phyloP scores from a whole-genome alignment of 2,329 filamentous ascomycete species.

The Microdochium bolleyi region DNA sequence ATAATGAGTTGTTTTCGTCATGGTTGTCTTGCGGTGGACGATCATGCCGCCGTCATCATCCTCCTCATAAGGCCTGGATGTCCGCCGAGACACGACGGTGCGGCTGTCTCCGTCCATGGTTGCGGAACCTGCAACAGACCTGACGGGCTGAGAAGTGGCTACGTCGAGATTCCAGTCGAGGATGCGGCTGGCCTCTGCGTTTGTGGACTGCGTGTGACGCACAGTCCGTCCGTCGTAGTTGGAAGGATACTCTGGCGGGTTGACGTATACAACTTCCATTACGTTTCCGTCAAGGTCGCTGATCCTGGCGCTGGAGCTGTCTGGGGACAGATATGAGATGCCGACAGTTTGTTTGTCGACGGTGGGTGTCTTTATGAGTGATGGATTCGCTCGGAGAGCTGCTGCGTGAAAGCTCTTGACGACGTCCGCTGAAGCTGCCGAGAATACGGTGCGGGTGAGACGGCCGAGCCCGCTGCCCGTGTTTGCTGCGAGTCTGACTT shows the following conservation, averaged over 20 bases:
- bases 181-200: conserved; percentile 33
- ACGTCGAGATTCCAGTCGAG: conserved; percentile 42
- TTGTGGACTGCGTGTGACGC: conserved; percentile 25
- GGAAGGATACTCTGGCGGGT: conserved; percentile 24
- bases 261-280: conserved; percentile 65
- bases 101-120: conserved; percentile 7
- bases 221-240: conserved; percentile 24
- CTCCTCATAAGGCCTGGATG: neutral
- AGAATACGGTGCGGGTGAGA: conserved; percentile 52
- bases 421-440: conserved; percentile 54
- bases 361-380: conserved; percentile 30
- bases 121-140: conserved; percentile 11
- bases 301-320: conserved; percentile 42
- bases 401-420: conserved; percentile 66
- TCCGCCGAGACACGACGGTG: conserved; percentile 6
- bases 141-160: conserved; percentile 17
- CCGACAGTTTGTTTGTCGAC: conserved; percentile 5
- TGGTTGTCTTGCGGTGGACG: conserved; percentile 25
- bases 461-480: conserved; percentile 29
- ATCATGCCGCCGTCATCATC: conserved; percentile 15
- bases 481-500: conserved; percentile 31
- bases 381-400: conserved; percentile 53
- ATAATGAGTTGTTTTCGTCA: conserved; percentile 16
- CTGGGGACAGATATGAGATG: neutral
- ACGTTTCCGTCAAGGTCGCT: conserved; percentile 78